Base-by-base conservation (phyloP, 2,329 filamentous ascomycete genomes). In the Xylaria sp. region DNA sequence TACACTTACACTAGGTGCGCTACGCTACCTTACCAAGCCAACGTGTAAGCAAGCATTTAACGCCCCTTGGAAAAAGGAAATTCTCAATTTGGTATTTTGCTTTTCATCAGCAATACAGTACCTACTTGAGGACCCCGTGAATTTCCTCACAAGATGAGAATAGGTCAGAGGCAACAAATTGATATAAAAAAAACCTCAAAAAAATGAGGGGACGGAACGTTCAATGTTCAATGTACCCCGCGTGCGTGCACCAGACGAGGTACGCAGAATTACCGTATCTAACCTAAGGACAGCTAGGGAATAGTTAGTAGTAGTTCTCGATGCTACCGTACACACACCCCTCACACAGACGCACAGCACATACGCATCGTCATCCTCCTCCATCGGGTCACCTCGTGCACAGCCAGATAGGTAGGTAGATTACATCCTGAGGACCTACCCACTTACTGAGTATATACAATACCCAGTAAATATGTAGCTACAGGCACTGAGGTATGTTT, bases 141-240 rank as follows among this genome's bases (percentile, higher is more conserved):
- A 47, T 42, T 38, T 38, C 19, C 49, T 40, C 28, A 9, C 9
- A n/a, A 31, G 28, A 31, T 31, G 9, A 31, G 28, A 31, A 5
- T 9, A 31, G 28, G 9, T 31, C 28, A 40, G 14, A 40, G 15
- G n/a, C 37, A 9, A 35, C 28, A 35, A 23, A 17, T 6, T 31
- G 28, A n/a, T n/a, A n/a, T n/a, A n/a, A n/a, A n/a, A n/a, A n/a
- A n/a, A n/a, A n/a, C n/a, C n/a, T n/a, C n/a, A 9, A 9, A 3
- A n/a, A 5, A 50, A 25, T 17, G 17, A 35, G 31, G 28, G 28
- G 28, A 31, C 28, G n/a, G n/a, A n/a, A n/a, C n/a, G n/a, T n/a
- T n/a, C n/a, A n/a, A n/a, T n/a, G n/a, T 38, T 49, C 40, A 19
- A 51, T 37, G 37, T 58, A 58, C 55, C 55, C 55, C 55, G 55